Evolutionary conservation across 2,329 filamentous ascomycete genomes (phyloP).

Genomic region (Colletotrichum simmondsii): DNA sequence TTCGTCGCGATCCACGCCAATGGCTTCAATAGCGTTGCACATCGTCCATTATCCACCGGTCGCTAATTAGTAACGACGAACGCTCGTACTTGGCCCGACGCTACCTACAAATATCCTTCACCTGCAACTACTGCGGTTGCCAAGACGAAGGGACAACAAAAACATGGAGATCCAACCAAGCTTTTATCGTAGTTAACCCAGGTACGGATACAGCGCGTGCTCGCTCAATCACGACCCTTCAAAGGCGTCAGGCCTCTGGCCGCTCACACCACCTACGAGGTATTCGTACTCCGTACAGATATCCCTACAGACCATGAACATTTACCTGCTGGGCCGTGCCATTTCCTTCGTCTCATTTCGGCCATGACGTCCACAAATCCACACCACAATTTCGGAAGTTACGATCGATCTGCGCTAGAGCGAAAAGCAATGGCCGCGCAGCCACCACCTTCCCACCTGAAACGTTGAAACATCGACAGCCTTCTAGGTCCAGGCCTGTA

Average conservation of each 20-base stretch:
- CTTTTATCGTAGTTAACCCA: neutral
- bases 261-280: neutral
- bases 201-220: neutral
- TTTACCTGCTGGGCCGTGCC: neutral
- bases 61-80: neutral
- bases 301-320: neutral
- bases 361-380: conserved; percentile 31
- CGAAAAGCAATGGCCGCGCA: conserved; percentile 22
- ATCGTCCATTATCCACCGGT: neutral
- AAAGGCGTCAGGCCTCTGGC: neutral
- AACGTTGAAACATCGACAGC: conserved; percentile 32
- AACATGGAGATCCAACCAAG: conserved; percentile 16
- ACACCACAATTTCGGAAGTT: conserved; percentile 32
- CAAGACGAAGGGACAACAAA: conserved; percentile 8
- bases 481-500: conserved; percentile 26
- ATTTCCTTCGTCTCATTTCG: conserved; percentile 25
- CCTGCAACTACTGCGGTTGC: neutral
- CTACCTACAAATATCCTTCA: neutral
- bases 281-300: no score
- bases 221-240: conserved; percentile 3
- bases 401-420: conserved; percentile 34
- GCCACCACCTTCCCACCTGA: conserved; percentile 30
- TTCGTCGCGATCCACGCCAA: conserved; percentile 6
- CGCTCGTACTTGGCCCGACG: neutral
- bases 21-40: conserved; percentile 1